phyloP scores from a whole-genome alignment of 345 rosid species.

The Atalantia buxifolia region DNA sequence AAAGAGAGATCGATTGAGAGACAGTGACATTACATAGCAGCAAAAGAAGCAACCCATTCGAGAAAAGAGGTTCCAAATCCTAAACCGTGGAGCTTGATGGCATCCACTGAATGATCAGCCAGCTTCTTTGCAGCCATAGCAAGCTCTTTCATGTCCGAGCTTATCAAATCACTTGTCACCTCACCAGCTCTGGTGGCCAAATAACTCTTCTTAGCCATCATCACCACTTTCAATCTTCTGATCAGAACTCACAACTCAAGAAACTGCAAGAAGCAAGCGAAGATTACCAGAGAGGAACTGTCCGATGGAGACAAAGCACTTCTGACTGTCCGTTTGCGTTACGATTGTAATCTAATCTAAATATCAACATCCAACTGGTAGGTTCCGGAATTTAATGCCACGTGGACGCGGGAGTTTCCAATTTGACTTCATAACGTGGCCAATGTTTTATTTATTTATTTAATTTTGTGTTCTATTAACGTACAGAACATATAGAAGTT shows the following conservation, averaged over 20 bases:
- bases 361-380: too few species aligned
- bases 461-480: too few species aligned
- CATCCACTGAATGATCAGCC: conserved; percentile 24
- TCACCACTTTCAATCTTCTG: conserved; percentile 15
- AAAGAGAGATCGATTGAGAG: not conserved
- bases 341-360: not conserved
- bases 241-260: not conserved
- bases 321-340: not conserved
- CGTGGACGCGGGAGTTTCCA: not conserved
- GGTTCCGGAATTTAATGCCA: not conserved
- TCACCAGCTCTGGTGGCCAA: conserved; percentile 23
- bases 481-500: too few species aligned
- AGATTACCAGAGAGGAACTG: not conserved
- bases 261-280: not conserved
- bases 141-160: conserved; percentile 36
- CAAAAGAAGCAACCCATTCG: conserved; percentile 79
- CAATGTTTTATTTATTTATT: not conserved
- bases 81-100: conserved; percentile 46
- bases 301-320: not conserved
- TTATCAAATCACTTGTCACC: conserved; percentile 15
- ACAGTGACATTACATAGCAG: conserved; percentile 57
- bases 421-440: not conserved
- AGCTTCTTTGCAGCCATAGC: conserved; percentile 37
- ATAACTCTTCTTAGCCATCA: conserved; percentile 16
- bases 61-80: conserved; percentile 74